Evolutionary conservation across 441 rosid species (phyloP), one percentile per base, ranked within the genome.

Genomic region (Breynia disticha): DNA sequence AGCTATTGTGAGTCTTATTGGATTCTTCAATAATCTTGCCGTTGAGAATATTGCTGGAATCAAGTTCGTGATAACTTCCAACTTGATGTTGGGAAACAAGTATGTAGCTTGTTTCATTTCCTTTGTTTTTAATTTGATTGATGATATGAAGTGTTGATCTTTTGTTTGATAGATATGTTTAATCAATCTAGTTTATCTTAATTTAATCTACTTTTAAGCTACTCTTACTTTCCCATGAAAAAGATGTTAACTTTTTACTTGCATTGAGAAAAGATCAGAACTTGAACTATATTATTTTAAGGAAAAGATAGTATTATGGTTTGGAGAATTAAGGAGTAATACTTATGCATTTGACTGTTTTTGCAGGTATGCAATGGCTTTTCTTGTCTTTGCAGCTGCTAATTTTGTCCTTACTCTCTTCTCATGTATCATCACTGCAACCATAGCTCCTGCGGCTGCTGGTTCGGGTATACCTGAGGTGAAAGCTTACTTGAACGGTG

Each of bases 381-480:
- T 90, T 78, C 48, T 75, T 8, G 81, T 79, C 48, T 90, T 90
- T 58, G 63, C 75, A 16, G 62, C 66, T 54, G 76, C 86, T 21
- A 90, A 90, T 67, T 60, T 90, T 44, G 60, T 74, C 49, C 85
- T 86, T 35, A 79, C 95, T 47, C 72, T 90, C 9, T 74, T 86
- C 42, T 80, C 94, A 0, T 70, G 84, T 48, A 55, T 72, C 48
- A 57, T 86, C 47, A 90, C 97, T 17, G 81, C 89, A 14, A 74
- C 59, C 60, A 42, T 84, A 48, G 70, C 95, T 6, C 90, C 95
- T n/a, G 83, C 88, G 20, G 94, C 97, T 1, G 76, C 97, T 14
- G 97, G 95, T 60, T 90, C 95, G 0, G 97, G 97, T 64, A 84
- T 90, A 51, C 97, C 95, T 16, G 97, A 90, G 67, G 90, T 90